Evolutionary conservation across 2,329 filamentous ascomycete species (phyloP).

Genomic region (Botrytis deweyae): DNA sequence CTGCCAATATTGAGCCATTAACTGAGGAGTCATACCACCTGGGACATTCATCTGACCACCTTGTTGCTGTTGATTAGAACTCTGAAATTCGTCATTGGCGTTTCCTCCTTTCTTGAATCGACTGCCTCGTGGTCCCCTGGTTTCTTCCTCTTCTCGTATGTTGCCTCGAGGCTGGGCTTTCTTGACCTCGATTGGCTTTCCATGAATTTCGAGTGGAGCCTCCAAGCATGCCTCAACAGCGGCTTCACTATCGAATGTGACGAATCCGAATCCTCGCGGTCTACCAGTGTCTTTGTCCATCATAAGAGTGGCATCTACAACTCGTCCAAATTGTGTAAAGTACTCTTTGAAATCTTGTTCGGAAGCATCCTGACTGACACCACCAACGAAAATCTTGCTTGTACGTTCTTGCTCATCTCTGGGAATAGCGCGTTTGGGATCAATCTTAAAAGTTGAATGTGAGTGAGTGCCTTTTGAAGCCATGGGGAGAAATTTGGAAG

Average conservation of each 20-base stretch:
- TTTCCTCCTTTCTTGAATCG: slow-evolving; percentile 53
- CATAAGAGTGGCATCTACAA: slow-evolving; percentile 97
- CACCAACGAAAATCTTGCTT: slow-evolving; percentile 97
- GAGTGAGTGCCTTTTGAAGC: slow-evolving; percentile 33
- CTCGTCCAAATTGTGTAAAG: slow-evolving; percentile 93
- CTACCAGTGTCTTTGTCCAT: slow-evolving; percentile 99
- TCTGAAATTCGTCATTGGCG: slow-evolving; percentile 47
- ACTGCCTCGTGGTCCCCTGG: slow-evolving; percentile 54
- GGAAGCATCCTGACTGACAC: slow-evolving; percentile 94
- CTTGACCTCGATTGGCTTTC: slow-evolving; percentile 97
- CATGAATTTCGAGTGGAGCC: slow-evolving; percentile 83
- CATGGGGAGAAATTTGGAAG: slow-evolving; percentile 28
- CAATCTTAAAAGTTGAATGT: slow-evolving; percentile 58
- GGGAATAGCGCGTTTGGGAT: slow-evolving; percentile 95
- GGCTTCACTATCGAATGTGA: slow-evolving; percentile 94
- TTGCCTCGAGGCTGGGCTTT: slow-evolving; percentile 95
- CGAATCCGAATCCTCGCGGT: slow-evolving; percentile 93
- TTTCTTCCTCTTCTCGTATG: slow-evolving; percentile 83
- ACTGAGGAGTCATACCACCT: slow-evolving; percentile 83
- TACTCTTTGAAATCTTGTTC: slow-evolving; percentile 96
- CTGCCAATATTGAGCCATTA: slow-evolving; percentile 98
- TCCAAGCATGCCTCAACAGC: slow-evolving; percentile 90
- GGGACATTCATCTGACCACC: slow-evolving; percentile 41
- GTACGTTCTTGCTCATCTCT: slow-evolving; percentile 98
- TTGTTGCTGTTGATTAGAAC: slow-evolving; percentile 40